Percentiles rank a stretch among this genome's conserved stretches.
Conservation (phyloP, 345 rosid genomes). For the Rhizophora mangle region DNA sequence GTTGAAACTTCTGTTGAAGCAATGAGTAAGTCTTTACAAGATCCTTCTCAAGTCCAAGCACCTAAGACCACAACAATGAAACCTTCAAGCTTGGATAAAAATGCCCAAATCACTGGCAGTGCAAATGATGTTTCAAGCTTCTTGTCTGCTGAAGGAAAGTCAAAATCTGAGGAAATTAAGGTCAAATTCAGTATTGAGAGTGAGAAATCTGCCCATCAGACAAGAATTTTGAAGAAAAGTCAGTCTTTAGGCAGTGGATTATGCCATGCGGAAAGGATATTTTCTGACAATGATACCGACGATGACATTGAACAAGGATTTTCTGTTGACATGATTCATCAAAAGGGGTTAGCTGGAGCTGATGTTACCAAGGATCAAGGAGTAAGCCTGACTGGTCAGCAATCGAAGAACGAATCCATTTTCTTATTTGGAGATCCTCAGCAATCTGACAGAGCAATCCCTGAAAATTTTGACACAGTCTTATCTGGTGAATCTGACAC, state of each 20-base stretch:
- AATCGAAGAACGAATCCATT: conserved; percentile 40
- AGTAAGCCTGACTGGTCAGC: conserved; percentile 26
- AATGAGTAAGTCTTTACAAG: conserved; percentile 45
- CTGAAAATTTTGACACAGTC: conserved; percentile 36
- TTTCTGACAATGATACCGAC: conserved; percentile 36
- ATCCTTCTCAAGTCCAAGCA: conserved; percentile 31
- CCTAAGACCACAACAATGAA: conserved; percentile 27
- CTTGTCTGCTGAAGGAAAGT: conserved; percentile 30
- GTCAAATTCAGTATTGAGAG: conserved; percentile 3
- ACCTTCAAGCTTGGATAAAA: conserved; percentile 23
- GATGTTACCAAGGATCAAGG: conserved; percentile 32
- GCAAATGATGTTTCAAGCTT: conserved; percentile 29
- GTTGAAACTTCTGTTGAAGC: conserved; percentile 32
- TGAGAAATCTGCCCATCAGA: conserved; percentile 7
- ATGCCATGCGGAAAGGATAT: conserved; percentile 40
- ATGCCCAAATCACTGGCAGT: conserved; percentile 24
- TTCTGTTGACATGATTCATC: conserved; percentile 51
- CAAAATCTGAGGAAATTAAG: conserved; percentile 56
- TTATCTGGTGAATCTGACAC: conserved; percentile 33
- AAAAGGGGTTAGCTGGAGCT: conserved; percentile 22
- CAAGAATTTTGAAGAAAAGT: conserved; percentile 55
- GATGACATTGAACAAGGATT: conserved; percentile 47
- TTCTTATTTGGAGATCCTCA: conserved; percentile 63
- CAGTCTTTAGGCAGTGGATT: conserved; percentile 64
- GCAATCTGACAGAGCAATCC: conserved; percentile 45